Evolutionary conservation across 192 early-diverging fungal genomes (phyloP), one percentile per base, ranked within the genome.

Genomic region (Entomortierella beljakovae): DNA sequence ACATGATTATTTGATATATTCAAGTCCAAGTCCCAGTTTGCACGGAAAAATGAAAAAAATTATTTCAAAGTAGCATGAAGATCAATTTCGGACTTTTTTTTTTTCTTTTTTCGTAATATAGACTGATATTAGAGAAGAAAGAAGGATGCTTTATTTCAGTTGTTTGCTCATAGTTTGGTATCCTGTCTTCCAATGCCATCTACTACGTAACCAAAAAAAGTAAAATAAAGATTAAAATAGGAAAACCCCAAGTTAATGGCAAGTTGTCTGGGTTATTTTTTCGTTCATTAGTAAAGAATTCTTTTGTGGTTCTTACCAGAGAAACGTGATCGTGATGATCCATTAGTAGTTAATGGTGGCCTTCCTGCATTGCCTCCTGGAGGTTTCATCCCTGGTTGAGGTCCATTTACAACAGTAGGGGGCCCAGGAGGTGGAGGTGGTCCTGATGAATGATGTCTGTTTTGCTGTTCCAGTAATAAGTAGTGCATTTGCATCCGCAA

Each of bases 401-500:
- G 51, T 2, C 53, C 60, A 16, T 72, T 72, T n/a, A 53, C 71
- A 32, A 35, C 71, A 31, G 51, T 52, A 31, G 66, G 61, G 0
- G 75, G 64, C 8, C 75, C 68, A 37, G 64, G 51, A 1, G 71
- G 69, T 20, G 69, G 70, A 32, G 70, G 71, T n/a, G 62, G 62
- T n/a, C 70, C 70, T 0, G 55, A 40, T 2, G 38, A 57, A 25
- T 61, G 63, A 2, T 57, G 71, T 25, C 40, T 46, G 33, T 79
- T 79, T 25, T 79, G 75, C n/a, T 69, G 70, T 40, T 89, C 84
- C 66, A 89, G 83, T 52, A 92, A 61, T 22, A 88, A 37, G 64
- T 87, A 91, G 53, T 92, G 84, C 76, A 93, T 89, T 61, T 93
- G 92, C 84, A 87, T 86, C 38, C 91, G 86, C 35, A 93, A 54